Base-by-base conservation (phyloP, 495 filamentous ascomycete species). In the Neurospora tetraspora region DNA sequence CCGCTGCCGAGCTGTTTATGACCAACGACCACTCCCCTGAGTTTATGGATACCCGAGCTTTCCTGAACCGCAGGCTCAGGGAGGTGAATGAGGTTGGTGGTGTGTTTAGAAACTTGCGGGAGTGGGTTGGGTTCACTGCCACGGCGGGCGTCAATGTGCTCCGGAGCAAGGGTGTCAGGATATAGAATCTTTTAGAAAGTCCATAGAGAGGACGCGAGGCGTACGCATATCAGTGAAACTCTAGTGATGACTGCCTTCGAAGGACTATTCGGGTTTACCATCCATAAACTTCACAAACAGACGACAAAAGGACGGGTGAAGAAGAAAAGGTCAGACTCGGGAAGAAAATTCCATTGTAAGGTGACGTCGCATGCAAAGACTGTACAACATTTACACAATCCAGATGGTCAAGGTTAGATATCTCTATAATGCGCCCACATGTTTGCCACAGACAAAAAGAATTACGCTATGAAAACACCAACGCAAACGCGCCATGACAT, bases 1-100 rank as follows among this genome's bases (percentile, higher is more conserved):
- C 93, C 34, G 91, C 90, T 45, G 88, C 91, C 37, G 96, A 99
- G 81, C 83, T 97, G 4, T 94, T 94, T 81, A 97, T 98, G 94
- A 98, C 94, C 18, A 91, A 91, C 61, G 96, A 98, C 79, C 82
- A 79, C 71, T 91, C 88, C 0, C 79, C 84, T 0, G 88, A 87
- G 16, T 93, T 90, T 75, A 76, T 73, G 3, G 92, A 93, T 70
- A 98, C 96, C 31, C 91, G 90, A 75, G 82, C 86, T 36, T 99
- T 98, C 79, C 81, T 98, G 72, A 86, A 91, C 65, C 84, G 94
- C 45, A 84, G 96, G 68, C 84, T 98, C 68, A 86, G 89, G 76
- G 94, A 96, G 83, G 85, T 85, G 20, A 82, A 84, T 71, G 84
- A 78, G 9, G 72, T 94, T 27, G 89, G 90, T 2, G 83, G 81